Evolutionary conservation across 2,329 filamentous ascomycete species (phyloP), one percentile per base, ranked within the genome.

Genomic region (Raffaelea deltoideospora): DNA sequence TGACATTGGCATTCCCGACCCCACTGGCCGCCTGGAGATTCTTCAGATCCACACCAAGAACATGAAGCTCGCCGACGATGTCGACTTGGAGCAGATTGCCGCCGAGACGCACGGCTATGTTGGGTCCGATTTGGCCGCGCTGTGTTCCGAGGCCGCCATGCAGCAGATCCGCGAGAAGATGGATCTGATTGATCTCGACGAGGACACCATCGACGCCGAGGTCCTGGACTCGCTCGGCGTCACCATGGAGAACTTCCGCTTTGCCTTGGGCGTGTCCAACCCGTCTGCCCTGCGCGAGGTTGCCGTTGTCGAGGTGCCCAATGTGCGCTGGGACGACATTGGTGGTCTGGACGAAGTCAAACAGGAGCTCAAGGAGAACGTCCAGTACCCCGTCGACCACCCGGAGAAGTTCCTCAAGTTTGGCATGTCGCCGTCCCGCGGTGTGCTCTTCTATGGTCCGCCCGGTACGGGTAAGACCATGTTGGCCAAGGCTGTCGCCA

Each of bases 331-430:
- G 90, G 90, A 98, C 63, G 90, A 98, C 55, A 96, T 98, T 63
- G 92, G 90, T 78, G 90, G 90, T 66, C 73, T 98, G 55, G 86
- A 95, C 61, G 79, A 78, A 32, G 90, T 98, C 78, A 98, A 98
- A 81, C 85, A 90, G 66, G 90, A 98, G 60, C 87, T 98, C 61
- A 90, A 92, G 69, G 90, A 98, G 69, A 88, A 79, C 55, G 88
- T 98, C 34, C 90, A 98, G 61, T 98, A 98, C 65, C 92, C 90
- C 19, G 90, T 98, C 61, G 90, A 98, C 59, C 90, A 98, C 56
- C 92, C 90, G 50, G 92, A 98, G 64, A 96, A 92, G 69, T 98
- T 96, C 78, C 86, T 95, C 77, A 98, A 98, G 70, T 98, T 98
- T 47, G 92, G 90, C 60, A 79, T 98, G 53, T 95, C 87, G 42